A percentile compares a stretch with the other conserved stretches of the same genome.
Evolutionary conservation across 192 early-diverging fungal genomes (phyloP).

Genomic region (Coemansia sp.): DNA sequence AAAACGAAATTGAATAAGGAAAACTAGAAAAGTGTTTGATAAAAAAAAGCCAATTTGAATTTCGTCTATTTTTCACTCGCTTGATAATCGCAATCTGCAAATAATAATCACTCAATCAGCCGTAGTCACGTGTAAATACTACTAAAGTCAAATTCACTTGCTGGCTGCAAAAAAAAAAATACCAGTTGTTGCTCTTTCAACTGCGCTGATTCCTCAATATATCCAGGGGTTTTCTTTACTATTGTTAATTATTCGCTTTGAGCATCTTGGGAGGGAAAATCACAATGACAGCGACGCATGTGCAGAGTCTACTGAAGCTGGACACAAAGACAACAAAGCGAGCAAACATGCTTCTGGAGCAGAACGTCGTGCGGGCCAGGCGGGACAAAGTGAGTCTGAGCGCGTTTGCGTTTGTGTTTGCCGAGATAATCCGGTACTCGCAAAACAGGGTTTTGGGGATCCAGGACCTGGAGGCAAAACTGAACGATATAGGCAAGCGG

Average conservation of each 20-base stretch:
- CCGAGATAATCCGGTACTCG: slow-evolving; percentile 95
- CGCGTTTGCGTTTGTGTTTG: slow-evolving; percentile 88
- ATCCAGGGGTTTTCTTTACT: too few species aligned
- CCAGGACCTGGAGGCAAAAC: slow-evolving; percentile 90
- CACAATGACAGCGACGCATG: slow-evolving; percentile 16
- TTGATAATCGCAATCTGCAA: too few species aligned
- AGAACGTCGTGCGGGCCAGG: slow-evolving; percentile 71
- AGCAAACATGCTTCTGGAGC: slow-evolving; percentile 67
- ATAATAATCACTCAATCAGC: too few species aligned
- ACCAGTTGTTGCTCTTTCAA: too few species aligned
- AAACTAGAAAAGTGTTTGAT: not conserved
- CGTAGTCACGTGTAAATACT: too few species aligned
- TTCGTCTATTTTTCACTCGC: too few species aligned
- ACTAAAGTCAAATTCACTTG: too few species aligned
- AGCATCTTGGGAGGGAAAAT: not conserved
- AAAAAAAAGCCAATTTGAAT: too few species aligned
- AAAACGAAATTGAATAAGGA: not conserved
- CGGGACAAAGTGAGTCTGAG: slow-evolving; percentile 75
- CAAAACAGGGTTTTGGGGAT: slow-evolving; percentile 94
- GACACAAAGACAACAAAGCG: slow-evolving; percentile 47
- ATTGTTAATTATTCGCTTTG: not conserved
- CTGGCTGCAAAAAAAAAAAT: too few species aligned
- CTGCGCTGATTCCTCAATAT: too few species aligned
- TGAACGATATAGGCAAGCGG: slow-evolving; percentile 91
- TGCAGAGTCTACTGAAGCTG: slow-evolving; percentile 31